Evolutionary conservation across 495 filamentous ascomycete species (phyloP).

Genomic region (Annulohypoxylon maeteangense): DNA sequence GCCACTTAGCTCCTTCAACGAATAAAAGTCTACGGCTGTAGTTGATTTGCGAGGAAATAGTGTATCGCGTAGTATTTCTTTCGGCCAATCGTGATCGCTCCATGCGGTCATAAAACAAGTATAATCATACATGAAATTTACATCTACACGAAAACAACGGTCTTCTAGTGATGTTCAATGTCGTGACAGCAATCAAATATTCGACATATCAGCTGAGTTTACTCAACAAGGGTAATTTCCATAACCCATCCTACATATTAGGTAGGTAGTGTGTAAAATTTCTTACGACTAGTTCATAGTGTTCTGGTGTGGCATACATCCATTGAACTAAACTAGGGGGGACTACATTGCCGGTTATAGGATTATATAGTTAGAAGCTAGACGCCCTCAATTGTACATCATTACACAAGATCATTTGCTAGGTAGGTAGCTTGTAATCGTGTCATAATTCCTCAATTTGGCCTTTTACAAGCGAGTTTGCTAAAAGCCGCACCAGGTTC

Average conservation of each 20-base stretch:
- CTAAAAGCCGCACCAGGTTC: neutral
- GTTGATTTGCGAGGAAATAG: neutral
- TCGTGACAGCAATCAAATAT: neutral
- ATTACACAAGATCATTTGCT: neutral
- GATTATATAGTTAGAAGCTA: neutral
- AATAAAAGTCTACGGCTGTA: neutral
- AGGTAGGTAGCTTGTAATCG: neutral
- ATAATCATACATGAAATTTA: neutral
- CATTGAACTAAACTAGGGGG: neutral
- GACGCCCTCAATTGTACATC: neutral
- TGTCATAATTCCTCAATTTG: neutral
- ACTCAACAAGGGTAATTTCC: neutral
- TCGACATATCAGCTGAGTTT: neutral
- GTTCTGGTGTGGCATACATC: neutral
- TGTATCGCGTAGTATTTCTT: neutral
- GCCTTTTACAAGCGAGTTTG: constrained; percentile 3
- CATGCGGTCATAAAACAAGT: neutral
- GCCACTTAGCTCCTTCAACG: neutral
- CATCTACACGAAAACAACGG: neutral
- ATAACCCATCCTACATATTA: neutral
- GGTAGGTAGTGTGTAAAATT: too few relatives aligned
- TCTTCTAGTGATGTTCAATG: neutral
- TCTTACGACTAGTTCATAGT: neutral
- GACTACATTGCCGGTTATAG: neutral
- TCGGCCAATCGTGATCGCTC: neutral